Evolutionary conservation across 2,329 filamentous ascomycete genomes (phyloP).

Genomic region (Paradendryphiella salina): DNA sequence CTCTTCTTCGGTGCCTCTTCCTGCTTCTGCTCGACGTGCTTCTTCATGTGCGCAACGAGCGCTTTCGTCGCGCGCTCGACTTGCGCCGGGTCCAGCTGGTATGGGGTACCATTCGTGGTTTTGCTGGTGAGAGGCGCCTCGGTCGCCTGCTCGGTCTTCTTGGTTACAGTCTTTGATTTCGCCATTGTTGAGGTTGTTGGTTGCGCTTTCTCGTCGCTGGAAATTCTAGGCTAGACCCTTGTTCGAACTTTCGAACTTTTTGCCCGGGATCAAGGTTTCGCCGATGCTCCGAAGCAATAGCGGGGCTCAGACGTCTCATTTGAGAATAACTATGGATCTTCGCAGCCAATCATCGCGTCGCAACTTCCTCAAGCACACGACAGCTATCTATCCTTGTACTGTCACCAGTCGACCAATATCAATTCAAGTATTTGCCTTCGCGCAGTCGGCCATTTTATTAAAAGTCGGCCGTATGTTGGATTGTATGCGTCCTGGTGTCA

Average conservation of each 20-base stretch:
- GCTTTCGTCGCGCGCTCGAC: constrained; percentile 63
- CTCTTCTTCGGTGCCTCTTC: constrained; percentile 57
- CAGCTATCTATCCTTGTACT: constrained; percentile 17
- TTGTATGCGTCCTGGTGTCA: not conserved
- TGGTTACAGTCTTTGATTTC: constrained; percentile 34
- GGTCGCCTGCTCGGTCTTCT: constrained; percentile 30
- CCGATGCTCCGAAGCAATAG: constrained; percentile 11
- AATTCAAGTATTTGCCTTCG: constrained; percentile 6
- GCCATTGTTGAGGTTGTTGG: constrained; percentile 33
- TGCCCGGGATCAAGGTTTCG: constrained; percentile 19
- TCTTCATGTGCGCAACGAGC: constrained; percentile 61
- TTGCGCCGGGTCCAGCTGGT: constrained; percentile 54
- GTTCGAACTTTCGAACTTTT: constrained; percentile 23
- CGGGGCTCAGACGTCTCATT: constrained; percentile 21
- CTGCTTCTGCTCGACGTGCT: constrained; percentile 53
- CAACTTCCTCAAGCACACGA: constrained; percentile 26
- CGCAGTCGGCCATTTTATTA: constrained; percentile 14
- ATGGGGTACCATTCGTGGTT: constrained; percentile 43
- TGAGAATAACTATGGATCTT: constrained; percentile 9
- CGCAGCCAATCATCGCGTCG: constrained; percentile 37
- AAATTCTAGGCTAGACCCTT: constrained; percentile 24
- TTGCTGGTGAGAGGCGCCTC: constrained; percentile 46
- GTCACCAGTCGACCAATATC: constrained; percentile 21
- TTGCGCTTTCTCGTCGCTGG: constrained; percentile 18
- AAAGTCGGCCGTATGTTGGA: constrained; percentile 6